phyloP scores from a whole-genome alignment of 495 filamentous ascomycete species.

The Letharia lupina region DNA sequence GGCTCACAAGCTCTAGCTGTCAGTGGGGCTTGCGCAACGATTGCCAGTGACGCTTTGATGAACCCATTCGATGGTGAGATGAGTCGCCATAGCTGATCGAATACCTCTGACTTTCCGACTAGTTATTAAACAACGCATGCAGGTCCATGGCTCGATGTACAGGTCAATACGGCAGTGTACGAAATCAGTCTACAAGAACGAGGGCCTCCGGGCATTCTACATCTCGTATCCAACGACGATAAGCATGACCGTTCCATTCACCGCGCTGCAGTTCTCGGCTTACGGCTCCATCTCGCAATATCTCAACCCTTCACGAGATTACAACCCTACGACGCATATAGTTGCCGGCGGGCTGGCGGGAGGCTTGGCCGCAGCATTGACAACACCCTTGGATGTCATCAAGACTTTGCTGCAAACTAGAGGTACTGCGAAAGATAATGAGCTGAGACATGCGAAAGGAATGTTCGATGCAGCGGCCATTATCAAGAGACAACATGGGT shows the following conservation, averaged over 20 bases:
- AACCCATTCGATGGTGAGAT: conserved; percentile 93
- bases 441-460: conserved; percentile 77
- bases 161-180: conserved; percentile 79
- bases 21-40: conserved; percentile 89
- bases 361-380: conserved; percentile 85
- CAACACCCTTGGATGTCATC: conserved; percentile 93
- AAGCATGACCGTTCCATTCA: conserved; percentile 98
- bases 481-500: conserved; percentile 76
- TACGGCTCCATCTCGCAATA: conserved; percentile 94
- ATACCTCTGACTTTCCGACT: conserved; percentile 21
- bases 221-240: conserved; percentile 97
- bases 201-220: conserved; percentile 91
- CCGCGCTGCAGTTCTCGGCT: conserved; percentile 88
- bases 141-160: conserved; percentile 91
- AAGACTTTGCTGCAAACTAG: conserved; percentile 95
- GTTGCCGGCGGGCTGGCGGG: conserved; percentile 85
- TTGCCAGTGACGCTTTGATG: conserved; percentile 96
- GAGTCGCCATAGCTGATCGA: neutral
- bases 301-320: conserved; percentile 74
- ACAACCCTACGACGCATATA: conserved; percentile 90
- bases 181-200: conserved; percentile 70
- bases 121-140: conserved; percentile 99
- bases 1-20: conserved; percentile 49
- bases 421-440: conserved; percentile 68
- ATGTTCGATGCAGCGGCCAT: conserved; percentile 73